Evolutionary conservation across 2,329 filamentous ascomycete species (phyloP), one percentile per base, ranked within the genome.

Genomic region (Helotiales sp.): DNA sequence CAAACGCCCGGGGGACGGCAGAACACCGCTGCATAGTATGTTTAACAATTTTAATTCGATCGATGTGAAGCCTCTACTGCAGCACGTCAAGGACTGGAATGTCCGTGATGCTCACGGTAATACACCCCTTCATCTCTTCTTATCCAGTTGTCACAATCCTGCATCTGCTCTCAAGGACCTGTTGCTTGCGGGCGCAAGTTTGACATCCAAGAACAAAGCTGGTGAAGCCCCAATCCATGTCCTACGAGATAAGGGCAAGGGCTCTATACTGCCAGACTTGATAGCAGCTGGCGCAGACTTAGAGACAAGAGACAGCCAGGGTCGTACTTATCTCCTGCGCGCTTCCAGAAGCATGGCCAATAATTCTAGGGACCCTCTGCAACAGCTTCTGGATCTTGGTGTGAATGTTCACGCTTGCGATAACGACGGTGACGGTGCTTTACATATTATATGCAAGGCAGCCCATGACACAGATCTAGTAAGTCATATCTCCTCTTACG

Each of bases 1-100:
- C 8, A 46, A 19, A 33, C 54, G 54, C 6, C 9, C 40, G 22
- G 30, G 12, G 13, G 55, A 61, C 29, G 52, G 55, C 5, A 22
- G 31, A 34, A 61, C 59, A 7, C 59, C 59, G n/a, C 24, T 58
- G 19, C 58, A 60, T 50, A 42, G 24, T 2, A 60, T 60, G 58
- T 29, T 54, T 17, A 25, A 30, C 5, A 33, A 30, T 19, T 19
- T 54, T 17, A 24, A 57, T 17, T 6, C 25, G 6, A 9, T 50
- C 9, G 31, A 50, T 10, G 29, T 57, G 24, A 40, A 46, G 5
- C 30, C 50, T 15, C 13, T 60, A 10, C 40, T 60, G 2, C 47
- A 51, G 6, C 19, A 47, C 44, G 58, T 55, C 3, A 15, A 47
- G 17, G 54, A 62, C 47, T 51, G 50, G 49, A 59, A 59, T 46